phyloP scores from a whole-genome alignment of 148 eudicot species.

The Amaranthus palmeri region DNA sequence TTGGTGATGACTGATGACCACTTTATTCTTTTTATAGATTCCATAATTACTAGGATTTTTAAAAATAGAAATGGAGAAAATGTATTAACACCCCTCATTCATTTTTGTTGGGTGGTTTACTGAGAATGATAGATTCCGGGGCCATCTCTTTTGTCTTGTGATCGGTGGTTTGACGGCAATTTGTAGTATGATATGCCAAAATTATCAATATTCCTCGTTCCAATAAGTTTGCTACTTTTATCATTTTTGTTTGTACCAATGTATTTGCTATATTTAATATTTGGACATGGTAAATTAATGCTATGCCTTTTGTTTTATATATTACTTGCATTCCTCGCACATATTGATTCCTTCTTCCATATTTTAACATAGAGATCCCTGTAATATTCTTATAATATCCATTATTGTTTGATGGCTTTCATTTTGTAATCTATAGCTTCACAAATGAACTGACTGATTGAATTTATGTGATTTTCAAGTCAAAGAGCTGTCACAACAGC shows the following conservation, averaged over 20 bases:
- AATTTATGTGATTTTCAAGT: constrained; percentile 32
- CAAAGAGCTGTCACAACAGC: constrained; percentile 94
- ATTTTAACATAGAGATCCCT: not conserved
- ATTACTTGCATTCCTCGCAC: not conserved
- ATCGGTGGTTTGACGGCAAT: not conserved
- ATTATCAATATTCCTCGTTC: too few relatives aligned
- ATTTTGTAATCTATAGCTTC: not conserved
- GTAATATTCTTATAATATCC: constrained; percentile 1
- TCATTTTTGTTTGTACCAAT: too few relatives aligned
- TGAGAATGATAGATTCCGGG: not conserved
- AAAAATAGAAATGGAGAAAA: not conserved
- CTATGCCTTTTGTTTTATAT: not conserved
- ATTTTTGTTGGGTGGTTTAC: not conserved
- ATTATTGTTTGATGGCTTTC: not conserved
- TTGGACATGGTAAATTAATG: not conserved
- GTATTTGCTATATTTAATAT: not conserved
- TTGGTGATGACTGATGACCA: not conserved
- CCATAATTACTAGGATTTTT: not conserved
- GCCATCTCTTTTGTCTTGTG: not conserved
- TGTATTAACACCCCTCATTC: not conserved
- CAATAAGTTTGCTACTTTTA: too few relatives aligned
- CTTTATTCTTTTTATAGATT: not conserved
- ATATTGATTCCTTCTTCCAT: not conserved
- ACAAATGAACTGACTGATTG: not conserved
- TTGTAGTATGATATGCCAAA: not conserved